Evolutionary conservation across 2,329 filamentous ascomycete species (phyloP), one percentile per base, ranked within the genome.

Genomic region (Alternaria longipes): DNA sequence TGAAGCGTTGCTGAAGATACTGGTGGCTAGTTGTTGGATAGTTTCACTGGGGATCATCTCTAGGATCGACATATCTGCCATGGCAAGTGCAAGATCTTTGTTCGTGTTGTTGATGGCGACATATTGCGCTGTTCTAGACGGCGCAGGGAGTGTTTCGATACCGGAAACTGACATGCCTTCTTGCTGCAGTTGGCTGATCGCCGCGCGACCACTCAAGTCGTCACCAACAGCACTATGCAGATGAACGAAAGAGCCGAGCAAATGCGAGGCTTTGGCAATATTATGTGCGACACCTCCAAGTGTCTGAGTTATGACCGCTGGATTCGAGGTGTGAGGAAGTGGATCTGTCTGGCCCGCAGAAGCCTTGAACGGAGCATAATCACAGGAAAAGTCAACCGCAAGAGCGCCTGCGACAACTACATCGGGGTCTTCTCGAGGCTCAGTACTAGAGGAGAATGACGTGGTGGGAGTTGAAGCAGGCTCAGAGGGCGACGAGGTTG

Each of bases 61-160:
- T 40, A 97, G 87, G 69, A 97, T 94, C 56, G 84, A 87, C 93
- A 98, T 97, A 75, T 98, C 95, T 5, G 94, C 94, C 92, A 97
- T 97, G 46, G 93, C 94, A 64, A 97, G 80, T n/a, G 94, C 85
- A 3, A 99, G 86, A 65, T 94, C 91, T 77, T 93, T 96, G 61
- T 90, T 87, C 0, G 84, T 83, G 73, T 96, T 91, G 75, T 98
- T 99, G 66, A 98, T 84, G 16, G 94, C 91, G 3, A 98, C 87
- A 76, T 98, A 98, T 77, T 97, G 93, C 0, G 94, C 93, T 2
- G 94, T 98, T 57, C 91, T 86, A 32, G 84, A 84, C 3, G 83
- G 83, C 22, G 66, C 63, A 5, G 70, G 66, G 0, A 82, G 66
- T 1, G 71, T 74, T 41, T 74, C 85, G 52, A 97, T 87, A 41